Percentiles rank a stretch among this genome's conserved stretches.
These are phyloP conservation scores for Lodderomyces margitis DNA, from an alignment of 1,139 yeast genomes.

Conservation along the genomic window DNA sequence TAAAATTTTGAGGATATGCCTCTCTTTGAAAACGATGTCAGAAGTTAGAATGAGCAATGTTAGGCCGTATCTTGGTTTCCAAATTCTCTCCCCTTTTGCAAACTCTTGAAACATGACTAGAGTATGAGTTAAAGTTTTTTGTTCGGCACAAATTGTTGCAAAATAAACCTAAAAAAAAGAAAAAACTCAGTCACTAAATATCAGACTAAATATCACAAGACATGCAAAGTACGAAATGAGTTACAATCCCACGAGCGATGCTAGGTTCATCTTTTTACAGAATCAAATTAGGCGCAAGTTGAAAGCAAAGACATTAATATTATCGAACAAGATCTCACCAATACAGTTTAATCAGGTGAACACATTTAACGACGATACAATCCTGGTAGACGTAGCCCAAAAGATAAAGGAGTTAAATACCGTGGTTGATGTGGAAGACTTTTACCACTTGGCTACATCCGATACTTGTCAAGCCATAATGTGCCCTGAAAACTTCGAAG, in stretches of 20 bases:
- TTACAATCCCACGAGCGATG: background rate
- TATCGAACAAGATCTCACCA: background rate
- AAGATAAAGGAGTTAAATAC: background rate
- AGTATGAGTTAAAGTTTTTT: background rate
- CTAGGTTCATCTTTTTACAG: background rate
- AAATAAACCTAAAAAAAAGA: background rate
- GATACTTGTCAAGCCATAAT: conserved; percentile 3
- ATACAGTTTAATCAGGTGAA: background rate
- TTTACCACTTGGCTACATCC: background rate
- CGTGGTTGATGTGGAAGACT: conserved; percentile 1
- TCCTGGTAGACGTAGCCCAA: too few relatives aligned
- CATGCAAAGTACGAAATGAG: background rate
- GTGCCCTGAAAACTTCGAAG: conserved; percentile 5
- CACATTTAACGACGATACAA: background rate
- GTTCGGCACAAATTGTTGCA: conserved; percentile 2
- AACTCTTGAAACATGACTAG: background rate
- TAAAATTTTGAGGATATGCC: conserved; percentile 17
- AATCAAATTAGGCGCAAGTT: conserved; percentile 1
- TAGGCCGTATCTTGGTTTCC: conserved; percentile 15
- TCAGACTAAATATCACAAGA: background rate
- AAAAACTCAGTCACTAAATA: background rate
- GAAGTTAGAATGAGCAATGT: conserved; percentile 13
- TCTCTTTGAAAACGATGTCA: conserved; percentile 14
- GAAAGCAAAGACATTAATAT: background rate
- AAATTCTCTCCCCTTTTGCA: conserved; percentile 12